phyloP scores from a whole-genome alignment of 2,329 filamentous ascomycete species.

The Ambrosiella xylebori region DNA sequence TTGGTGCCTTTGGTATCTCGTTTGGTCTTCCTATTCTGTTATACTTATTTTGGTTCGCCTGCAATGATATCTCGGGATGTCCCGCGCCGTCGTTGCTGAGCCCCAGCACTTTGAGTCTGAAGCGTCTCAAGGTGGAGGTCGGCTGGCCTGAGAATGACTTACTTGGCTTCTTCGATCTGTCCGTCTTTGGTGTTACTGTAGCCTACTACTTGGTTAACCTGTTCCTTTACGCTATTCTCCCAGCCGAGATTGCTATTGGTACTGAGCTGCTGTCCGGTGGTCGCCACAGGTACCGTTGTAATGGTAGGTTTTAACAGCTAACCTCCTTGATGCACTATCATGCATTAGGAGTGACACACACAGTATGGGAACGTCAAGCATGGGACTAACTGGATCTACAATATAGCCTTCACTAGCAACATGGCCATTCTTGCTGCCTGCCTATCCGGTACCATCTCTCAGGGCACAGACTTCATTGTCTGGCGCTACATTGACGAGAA shows the following conservation, averaged over 20 bases:
- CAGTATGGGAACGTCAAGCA: not conserved
- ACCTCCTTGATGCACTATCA: not conserved
- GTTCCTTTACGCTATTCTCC: constrained; percentile 58
- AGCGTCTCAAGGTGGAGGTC: constrained; percentile 59
- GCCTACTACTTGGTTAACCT: constrained; percentile 66
- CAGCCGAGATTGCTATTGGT: constrained; percentile 55
- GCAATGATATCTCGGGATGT: constrained; percentile 86
- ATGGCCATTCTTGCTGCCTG: constrained; percentile 54
- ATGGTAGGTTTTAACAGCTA: constrained; percentile 31
- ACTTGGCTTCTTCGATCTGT: constrained; percentile 49
- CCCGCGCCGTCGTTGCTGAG: constrained; percentile 65
- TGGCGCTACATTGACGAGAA: constrained; percentile 93
- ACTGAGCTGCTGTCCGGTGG: constrained; percentile 53
- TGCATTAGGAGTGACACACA: not conserved
- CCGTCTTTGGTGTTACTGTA: constrained; percentile 51
- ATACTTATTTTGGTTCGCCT: constrained; percentile 66
- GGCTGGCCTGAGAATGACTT: constrained; percentile 65
- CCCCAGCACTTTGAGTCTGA: constrained; percentile 53
- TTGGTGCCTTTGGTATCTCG: constrained; percentile 60
- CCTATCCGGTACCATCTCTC: constrained; percentile 54
- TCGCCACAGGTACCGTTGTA: constrained; percentile 66
- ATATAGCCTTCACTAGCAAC: constrained; percentile 55
- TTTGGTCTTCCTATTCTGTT: constrained; percentile 65
- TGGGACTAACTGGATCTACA: not conserved
- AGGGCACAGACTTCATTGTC: constrained; percentile 67